Percentiles rank a stretch among this genome's conserved stretches.
Evolutionary conservation across 2,329 filamentous ascomycete species (phyloP).

Genomic region (Colletotrichum sp.): DNA sequence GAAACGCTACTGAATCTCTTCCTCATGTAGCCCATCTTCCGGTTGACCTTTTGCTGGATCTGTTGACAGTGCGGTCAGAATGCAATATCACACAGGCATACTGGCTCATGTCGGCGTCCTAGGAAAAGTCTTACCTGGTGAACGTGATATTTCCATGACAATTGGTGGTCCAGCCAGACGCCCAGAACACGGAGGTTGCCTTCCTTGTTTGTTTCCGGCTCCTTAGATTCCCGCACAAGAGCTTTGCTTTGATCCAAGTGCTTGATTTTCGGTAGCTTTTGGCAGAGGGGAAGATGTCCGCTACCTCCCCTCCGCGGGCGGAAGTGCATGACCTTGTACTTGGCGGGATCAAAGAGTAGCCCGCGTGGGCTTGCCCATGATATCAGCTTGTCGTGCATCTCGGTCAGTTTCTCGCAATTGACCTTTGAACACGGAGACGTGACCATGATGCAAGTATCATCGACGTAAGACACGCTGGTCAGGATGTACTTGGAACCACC

Average conservation of each 20-base stretch:
- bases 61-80: neutral
- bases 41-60: neutral
- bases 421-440: neutral
- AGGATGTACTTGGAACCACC: neutral
- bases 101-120: neutral
- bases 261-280: neutral
- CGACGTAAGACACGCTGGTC: neutral
- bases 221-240: neutral
- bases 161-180: neutral
- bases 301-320: neutral
- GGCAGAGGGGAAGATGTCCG: neutral
- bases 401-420: neutral
- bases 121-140: neutral
- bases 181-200: neutral
- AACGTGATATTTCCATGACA: neutral
- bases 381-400: neutral
- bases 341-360: neutral
- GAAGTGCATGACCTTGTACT: constrained; percentile 6
- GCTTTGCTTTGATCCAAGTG: neutral
- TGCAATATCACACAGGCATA: neutral
- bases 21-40: neutral
- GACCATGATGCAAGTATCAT: constrained; percentile 3
- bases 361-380: neutral
- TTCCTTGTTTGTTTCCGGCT: neutral
- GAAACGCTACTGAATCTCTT: neutral